Percentiles rank a stretch among this genome's conserved stretches.
These are phyloP conservation scores for Talaromyces albobiverticillius DNA, from an alignment of 2,329 filamentous ascomycete species.

Conservation along the genomic window DNA sequence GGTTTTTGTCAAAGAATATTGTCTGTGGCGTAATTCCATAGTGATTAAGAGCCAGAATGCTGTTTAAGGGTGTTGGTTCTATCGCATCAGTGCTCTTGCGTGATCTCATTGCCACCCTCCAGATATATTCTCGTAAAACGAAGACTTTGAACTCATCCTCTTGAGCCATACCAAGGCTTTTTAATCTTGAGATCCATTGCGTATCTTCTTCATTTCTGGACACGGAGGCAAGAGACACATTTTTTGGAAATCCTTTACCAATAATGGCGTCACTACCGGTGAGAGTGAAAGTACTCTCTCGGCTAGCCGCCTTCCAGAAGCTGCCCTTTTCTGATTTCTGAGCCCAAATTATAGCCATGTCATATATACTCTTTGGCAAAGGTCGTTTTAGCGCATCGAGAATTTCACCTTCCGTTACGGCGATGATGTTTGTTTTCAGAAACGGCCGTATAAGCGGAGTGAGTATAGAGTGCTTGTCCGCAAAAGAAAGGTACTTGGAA, in stretches of 20 bases:
- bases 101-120: constrained; percentile 74
- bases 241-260: constrained; percentile 55
- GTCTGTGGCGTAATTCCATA: constrained; percentile 80
- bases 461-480: constrained; percentile 80
- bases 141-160: constrained; percentile 92
- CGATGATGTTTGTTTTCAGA: constrained; percentile 68
- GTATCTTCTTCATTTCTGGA: constrained; percentile 89
- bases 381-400: constrained; percentile 82
- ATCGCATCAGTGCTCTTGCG: constrained; percentile 47
- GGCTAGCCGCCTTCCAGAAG: constrained; percentile 80
- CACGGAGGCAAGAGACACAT: constrained; percentile 57
- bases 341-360: constrained; percentile 84
- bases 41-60: constrained; percentile 70
- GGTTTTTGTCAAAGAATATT: constrained; percentile 83
- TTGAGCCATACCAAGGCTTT: constrained; percentile 73
- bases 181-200: constrained; percentile 80
- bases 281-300: constrained; percentile 68
- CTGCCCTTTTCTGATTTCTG: constrained; percentile 72
- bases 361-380: constrained; percentile 73
- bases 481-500: constrained; percentile 70
- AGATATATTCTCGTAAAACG: constrained; percentile 84
- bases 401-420: constrained; percentile 69
- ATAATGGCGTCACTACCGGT: constrained; percentile 44
- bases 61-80: constrained; percentile 54
- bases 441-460: constrained; percentile 78